phyloP scores from a whole-genome alignment of 2,329 filamentous ascomycete species.

The Pseudocercospora ulei region DNA sequence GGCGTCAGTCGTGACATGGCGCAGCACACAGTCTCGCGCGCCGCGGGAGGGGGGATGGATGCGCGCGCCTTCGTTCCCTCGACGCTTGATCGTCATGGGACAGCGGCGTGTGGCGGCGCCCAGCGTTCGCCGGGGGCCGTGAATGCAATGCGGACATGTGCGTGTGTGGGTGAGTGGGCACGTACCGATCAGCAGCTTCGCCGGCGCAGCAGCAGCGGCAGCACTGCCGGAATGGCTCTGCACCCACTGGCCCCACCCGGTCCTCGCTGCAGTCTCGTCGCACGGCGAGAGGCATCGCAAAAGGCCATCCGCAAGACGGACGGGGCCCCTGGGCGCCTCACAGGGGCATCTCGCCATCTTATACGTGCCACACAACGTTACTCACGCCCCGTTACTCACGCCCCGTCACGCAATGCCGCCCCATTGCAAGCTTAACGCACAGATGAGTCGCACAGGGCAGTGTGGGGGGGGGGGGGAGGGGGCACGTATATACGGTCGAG shows the following conservation, averaged over 20 bases:
- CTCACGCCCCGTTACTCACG: slow-evolving; percentile 2
- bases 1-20: slow-evolving; percentile 19
- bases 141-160: too few relatives aligned
- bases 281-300: slow-evolving; percentile 16
- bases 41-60: slow-evolving; percentile 6
- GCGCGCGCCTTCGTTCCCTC: too few relatives aligned
- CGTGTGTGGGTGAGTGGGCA: too few relatives aligned
- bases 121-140: too few relatives aligned
- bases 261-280: slow-evolving; percentile 15
- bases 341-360: background rate
- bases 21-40: too few relatives aligned
- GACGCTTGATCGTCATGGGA: too few relatives aligned
- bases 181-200: slow-evolving; percentile 3
- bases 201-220: background rate
- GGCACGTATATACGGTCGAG: too few relatives aligned
- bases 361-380: background rate
- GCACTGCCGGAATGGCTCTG: background rate
- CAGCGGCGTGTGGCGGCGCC: too few relatives aligned
- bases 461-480: background rate
- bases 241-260: slow-evolving; percentile 1
- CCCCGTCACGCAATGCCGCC: slow-evolving; percentile 1
- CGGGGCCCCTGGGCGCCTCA: background rate
- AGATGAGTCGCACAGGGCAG: background rate
- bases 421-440: slow-evolving; percentile 4
- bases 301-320: slow-evolving; percentile 5